These are phyloP conservation scores for Tetrapisispora iriomotensis DNA, from an alignment of 805 yeast species.

Conservation along the genomic window DNA sequence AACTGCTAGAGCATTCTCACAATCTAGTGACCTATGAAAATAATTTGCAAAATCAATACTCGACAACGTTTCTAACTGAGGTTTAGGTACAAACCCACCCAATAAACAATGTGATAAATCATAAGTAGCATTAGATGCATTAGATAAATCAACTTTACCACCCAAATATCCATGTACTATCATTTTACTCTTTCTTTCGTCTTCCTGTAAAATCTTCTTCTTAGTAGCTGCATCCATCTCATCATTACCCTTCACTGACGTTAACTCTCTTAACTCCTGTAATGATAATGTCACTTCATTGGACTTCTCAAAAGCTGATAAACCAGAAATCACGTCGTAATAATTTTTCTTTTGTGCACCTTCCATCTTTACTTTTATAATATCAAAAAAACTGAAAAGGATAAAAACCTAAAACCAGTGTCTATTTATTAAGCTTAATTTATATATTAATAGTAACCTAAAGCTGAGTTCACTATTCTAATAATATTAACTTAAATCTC, in stretches of 20 bases:
- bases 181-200: constrained; percentile 6
- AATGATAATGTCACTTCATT: constrained; percentile 19
- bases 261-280: constrained; percentile 21
- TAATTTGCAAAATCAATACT: constrained; percentile 28
- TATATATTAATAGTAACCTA: too few species aligned
- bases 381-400: too few species aligned
- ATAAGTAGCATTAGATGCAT: constrained; percentile 18
- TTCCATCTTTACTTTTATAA: constrained; percentile 4
- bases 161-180: constrained; percentile 27
- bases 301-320: constrained; percentile 25
- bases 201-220: constrained; percentile 5
- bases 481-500: too few species aligned
- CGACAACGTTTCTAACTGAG: constrained; percentile 25
- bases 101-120: constrained; percentile 25
- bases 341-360: constrained; percentile 11
- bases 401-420: too few species aligned
- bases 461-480: too few species aligned
- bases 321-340: constrained; percentile 25
- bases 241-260: constrained; percentile 12
- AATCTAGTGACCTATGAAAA: constrained; percentile 23
- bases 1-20: constrained; percentile 21
- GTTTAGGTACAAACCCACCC: constrained; percentile 28
- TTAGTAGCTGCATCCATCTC: constrained; percentile 15
- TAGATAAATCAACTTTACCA: constrained; percentile 19
- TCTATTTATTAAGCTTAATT: too few species aligned